Evolutionary conservation across 108 stramenopile genomes (phyloP).

Genomic region (Nitzschia palea): DNA sequence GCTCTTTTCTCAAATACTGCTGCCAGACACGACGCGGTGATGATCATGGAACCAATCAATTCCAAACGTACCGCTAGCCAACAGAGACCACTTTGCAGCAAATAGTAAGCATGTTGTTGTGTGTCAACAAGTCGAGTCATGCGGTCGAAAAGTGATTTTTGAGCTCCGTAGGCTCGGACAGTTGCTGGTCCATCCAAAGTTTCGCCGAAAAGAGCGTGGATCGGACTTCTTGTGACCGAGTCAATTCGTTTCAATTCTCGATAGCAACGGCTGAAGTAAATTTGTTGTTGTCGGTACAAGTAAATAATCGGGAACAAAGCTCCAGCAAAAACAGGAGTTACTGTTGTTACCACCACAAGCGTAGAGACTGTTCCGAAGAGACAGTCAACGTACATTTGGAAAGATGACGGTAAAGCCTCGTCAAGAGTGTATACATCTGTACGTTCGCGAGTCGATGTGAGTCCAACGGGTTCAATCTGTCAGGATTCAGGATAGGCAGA

Average conservation of each 20-base stretch:
- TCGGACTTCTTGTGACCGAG: constrained; percentile 69
- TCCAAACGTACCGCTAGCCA: constrained; percentile 94
- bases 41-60: constrained; percentile 69
- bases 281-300: constrained; percentile 71
- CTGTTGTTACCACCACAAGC: constrained; percentile 61
- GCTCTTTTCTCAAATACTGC: constrained; percentile 53
- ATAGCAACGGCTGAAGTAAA: constrained; percentile 72
- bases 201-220: constrained; percentile 87
- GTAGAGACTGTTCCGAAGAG: constrained; percentile 64
- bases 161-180: constrained; percentile 86
- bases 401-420: constrained; percentile 69
- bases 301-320: constrained; percentile 52
- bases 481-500: too few relatives aligned
- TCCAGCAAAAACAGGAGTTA: constrained; percentile 48
- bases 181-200: constrained; percentile 80
- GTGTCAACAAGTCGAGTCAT: constrained; percentile 55
- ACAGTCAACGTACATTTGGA: constrained; percentile 62
- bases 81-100: constrained; percentile 77
- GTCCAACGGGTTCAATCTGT: neutral
- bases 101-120: constrained; percentile 75
- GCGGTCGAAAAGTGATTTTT: constrained; percentile 55
- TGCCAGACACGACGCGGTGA: constrained; percentile 52
- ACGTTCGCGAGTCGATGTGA: constrained; percentile 17
- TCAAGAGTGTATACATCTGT: constrained; percentile 93
- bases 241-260: constrained; percentile 88